Evolutionary conservation across 371 early-diverging fungal species (phyloP).

Genomic region (Syncephalastrum racemosum): DNA sequence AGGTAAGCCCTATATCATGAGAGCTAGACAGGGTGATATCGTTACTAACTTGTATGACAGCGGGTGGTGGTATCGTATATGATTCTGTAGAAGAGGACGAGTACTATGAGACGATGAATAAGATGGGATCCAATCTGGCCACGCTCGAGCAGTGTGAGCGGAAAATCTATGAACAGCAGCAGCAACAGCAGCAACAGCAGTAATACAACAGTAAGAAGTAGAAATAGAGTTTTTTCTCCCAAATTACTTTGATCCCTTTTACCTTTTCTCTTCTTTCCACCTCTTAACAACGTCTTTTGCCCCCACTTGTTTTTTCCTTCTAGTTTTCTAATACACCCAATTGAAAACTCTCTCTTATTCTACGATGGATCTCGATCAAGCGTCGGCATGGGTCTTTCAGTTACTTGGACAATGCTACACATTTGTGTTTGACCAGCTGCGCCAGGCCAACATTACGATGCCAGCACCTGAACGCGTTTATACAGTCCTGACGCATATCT

Average conservation of each 20-base stretch:
- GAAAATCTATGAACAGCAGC: constrained; percentile 45
- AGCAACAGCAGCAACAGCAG: constrained; percentile 13
- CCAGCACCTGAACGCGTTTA: constrained; percentile 28
- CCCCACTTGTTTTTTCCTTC: too few relatives aligned
- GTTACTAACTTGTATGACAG: constrained; percentile 12
- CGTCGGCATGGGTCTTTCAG: constrained; percentile 10
- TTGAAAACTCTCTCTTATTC: too few relatives aligned
- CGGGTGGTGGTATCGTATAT: constrained; percentile 94
- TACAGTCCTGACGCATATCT: constrained; percentile 8
- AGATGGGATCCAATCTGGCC: constrained; percentile 87
- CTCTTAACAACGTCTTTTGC: too few relatives aligned
- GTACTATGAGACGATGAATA: constrained; percentile 94
- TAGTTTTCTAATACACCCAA: too few relatives aligned
- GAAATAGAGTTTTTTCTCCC: too few relatives aligned
- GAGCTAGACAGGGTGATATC: neutral
- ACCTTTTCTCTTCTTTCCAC: too few relatives aligned
- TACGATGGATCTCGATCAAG: too few relatives aligned
- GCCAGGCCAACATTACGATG: constrained; percentile 22
- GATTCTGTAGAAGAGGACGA: constrained; percentile 91
- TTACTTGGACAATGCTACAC: constrained; percentile 31
- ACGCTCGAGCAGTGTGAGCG: constrained; percentile 84
- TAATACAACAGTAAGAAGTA: neutral
- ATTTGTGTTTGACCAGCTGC: constrained; percentile 25
- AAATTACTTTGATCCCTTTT: too few relatives aligned
- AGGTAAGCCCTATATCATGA: constrained; percentile 30